Conservation (phyloP, 2,329 filamentous ascomycete genomes). For the Talaromyces sp. region DNA sequence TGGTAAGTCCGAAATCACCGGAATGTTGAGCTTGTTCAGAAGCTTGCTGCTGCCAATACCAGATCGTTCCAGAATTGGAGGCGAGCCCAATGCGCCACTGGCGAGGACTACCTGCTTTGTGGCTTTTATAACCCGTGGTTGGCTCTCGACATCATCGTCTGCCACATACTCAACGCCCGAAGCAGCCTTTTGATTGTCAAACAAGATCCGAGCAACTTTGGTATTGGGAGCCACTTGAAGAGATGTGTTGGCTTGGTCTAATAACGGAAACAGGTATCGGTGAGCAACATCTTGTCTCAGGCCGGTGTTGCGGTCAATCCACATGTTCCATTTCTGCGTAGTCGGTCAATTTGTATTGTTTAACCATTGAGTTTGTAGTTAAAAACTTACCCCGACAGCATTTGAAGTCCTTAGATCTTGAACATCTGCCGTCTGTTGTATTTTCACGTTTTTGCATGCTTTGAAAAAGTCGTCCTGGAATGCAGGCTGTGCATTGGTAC, state of each 20-base stretch:
- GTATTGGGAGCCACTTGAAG: slow-evolving; percentile 56
- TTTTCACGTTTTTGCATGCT: slow-evolving; percentile 10
- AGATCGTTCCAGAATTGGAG: slow-evolving; percentile 45
- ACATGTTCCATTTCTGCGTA: slow-evolving; percentile 15
- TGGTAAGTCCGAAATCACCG: slow-evolving; percentile 40
- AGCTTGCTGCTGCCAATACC: slow-evolving; percentile 40
- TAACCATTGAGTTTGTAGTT: no score
- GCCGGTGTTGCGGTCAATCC: slow-evolving; percentile 14
- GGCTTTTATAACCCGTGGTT: slow-evolving; percentile 22
- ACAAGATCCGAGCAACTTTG: slow-evolving; percentile 52
- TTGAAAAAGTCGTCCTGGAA: slow-evolving; percentile 15
- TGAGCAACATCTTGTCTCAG: slow-evolving; percentile 15
- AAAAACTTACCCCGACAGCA: slow-evolving; percentile 13
- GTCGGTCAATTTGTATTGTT: no score
- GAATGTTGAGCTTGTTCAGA: slow-evolving; percentile 35
- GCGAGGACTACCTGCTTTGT: slow-evolving; percentile 2
- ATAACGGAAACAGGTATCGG: slow-evolving; percentile 12
- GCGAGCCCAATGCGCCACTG: slow-evolving; percentile 24
- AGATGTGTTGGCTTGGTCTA: slow-evolving; percentile 12
- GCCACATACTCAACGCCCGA: slow-evolving; percentile 51
- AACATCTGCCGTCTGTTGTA: slow-evolving; percentile 11
- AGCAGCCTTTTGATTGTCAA: slow-evolving; percentile 48
- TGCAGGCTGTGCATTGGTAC: slow-evolving; percentile 11
- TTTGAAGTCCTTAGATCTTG: slow-evolving; percentile 13
- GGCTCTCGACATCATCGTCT: not conserved